A percentile compares a stretch with the other conserved stretches of the same genome.
Evolutionary conservation across 2,329 filamentous ascomycete species (phyloP).

Genomic region (Cylindrodendrum hubeiense): DNA sequence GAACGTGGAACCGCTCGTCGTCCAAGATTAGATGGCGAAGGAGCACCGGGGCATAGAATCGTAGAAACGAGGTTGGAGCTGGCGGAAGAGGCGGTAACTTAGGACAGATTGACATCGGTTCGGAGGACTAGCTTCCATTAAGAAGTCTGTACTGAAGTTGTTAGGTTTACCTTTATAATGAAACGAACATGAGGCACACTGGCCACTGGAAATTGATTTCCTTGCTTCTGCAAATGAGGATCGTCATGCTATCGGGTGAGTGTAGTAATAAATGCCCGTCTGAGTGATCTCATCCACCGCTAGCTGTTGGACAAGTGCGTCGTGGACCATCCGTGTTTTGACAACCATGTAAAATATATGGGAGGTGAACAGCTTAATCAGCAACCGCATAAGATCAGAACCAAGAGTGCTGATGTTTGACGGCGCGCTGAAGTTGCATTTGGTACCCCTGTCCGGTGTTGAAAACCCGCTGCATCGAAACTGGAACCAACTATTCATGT

Average conservation of each 20-base stretch:
- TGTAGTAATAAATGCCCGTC: not conserved
- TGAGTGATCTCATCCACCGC: not conserved
- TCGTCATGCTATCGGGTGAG: not conserved
- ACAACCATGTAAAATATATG: not conserved
- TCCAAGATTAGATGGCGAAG: slow-evolving; percentile 49
- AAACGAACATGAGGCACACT: slow-evolving; percentile 28
- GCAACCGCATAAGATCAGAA: not conserved
- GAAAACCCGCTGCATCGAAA: not conserved
- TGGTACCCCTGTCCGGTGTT: not conserved
- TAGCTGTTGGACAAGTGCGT: not conserved
- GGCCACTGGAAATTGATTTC: slow-evolving; percentile 1
- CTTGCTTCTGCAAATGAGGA: not conserved
- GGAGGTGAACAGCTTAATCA: not conserved
- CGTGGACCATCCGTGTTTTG: too few relatives aligned
- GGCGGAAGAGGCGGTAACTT: slow-evolving; percentile 19
- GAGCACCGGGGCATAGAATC: slow-evolving; percentile 30
- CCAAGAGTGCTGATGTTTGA: not conserved
- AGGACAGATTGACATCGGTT: slow-evolving; percentile 29
- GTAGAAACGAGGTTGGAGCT: slow-evolving; percentile 15
- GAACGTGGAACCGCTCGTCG: slow-evolving; percentile 87
- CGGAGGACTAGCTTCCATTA: not conserved
- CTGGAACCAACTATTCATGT: not conserved
- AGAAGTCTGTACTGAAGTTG: not conserved
- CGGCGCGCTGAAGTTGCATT: not conserved
- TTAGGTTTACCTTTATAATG: slow-evolving; percentile 27